These are phyloP conservation scores for Verticillium alfalfae DNA, from an alignment of 2,329 filamentous ascomycete genomes.

Conservation along the genomic window DNA sequence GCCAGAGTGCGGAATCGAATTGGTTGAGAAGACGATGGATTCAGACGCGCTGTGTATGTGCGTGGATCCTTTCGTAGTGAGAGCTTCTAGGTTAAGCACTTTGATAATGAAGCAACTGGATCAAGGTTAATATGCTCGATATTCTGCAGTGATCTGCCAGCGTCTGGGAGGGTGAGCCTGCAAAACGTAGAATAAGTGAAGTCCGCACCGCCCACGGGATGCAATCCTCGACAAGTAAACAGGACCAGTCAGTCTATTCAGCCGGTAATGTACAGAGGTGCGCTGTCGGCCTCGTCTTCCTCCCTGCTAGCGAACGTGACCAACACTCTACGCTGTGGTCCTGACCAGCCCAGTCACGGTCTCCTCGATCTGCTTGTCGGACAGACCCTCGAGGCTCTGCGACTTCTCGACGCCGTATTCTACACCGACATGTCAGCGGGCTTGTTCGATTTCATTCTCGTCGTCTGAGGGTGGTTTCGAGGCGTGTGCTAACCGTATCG, in stretches of 20 bases:
- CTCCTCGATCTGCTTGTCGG: slow-evolving; percentile 58
- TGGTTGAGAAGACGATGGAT: too few relatives aligned
- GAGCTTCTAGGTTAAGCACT: not conserved
- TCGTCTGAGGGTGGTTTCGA: not conserved
- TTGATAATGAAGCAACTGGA: not conserved
- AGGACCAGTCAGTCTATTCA: not conserved
- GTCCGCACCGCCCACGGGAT: too few relatives aligned
- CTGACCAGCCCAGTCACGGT: slow-evolving; percentile 50
- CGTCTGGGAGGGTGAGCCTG: not conserved
- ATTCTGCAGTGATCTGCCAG: not conserved
- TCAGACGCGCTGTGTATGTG: too few relatives aligned
- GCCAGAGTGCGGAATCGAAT: too few relatives aligned
- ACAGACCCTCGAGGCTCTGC: slow-evolving; percentile 52
- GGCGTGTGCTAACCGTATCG: slow-evolving; percentile 68
- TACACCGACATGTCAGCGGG: slow-evolving; percentile 14
- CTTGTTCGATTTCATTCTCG: not conserved
- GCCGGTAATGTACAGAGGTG: slow-evolving; percentile 1
- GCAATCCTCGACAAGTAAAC: not conserved
- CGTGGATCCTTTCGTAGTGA: not conserved
- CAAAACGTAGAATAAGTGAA: too few relatives aligned
- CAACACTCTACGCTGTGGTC: slow-evolving; percentile 12
- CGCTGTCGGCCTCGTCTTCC: not conserved
- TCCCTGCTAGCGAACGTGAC: not conserved
- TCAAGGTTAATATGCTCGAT: not conserved
- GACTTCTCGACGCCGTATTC: slow-evolving; percentile 53